Base-by-base conservation (phyloP, 345 rosid species). In the Camelina laxa region DNA sequence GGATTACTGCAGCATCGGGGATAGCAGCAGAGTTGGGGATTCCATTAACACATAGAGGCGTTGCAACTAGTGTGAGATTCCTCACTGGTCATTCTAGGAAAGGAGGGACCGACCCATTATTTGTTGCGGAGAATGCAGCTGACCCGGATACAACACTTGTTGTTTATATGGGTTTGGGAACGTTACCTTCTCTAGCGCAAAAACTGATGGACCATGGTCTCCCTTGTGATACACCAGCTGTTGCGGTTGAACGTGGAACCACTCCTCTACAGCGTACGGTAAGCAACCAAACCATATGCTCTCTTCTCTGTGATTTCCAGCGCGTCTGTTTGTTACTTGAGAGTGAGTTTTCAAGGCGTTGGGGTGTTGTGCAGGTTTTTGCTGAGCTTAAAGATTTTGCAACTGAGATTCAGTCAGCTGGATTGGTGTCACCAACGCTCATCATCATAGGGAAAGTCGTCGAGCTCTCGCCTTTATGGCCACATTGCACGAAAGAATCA, bases 1-100 rank as follows among this genome's bases (percentile, higher is more conserved):
- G 98, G 62, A 95, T 95, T 16, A 95, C 99, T 31, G 97, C 99
- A 0, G 99, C 98, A 21, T 95, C 99, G 1, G 99, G 98, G 59
- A 95, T 95, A 73, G 86, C 97, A 49, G 98, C 99, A 30, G 99
- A 92, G 81, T 79, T 92, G 17, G 98, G 99, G 53, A 84, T 95
- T 76, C 99, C 99, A 15, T 83, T 95, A 75, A 95, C 99, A 20
- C 99, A 95, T 70, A 77, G 98, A 11, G 98, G 98, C 44, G 84
- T 92, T 57, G 91, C 99, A 24, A 92, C 79, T 22, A 90, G 96
- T 69, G 98, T 95, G 31, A 88, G 97, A 33, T 92, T 92, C 67
- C 92, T 92, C 72, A 92, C 99, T 0, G 99, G 98, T 20, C 99
- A 89, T 61, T 95, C 98, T 1, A 85, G 93, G 73, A 92, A 95